Conservation (phyloP, 1,139 yeast species). For the Geotrichum aggregatum region DNA sequence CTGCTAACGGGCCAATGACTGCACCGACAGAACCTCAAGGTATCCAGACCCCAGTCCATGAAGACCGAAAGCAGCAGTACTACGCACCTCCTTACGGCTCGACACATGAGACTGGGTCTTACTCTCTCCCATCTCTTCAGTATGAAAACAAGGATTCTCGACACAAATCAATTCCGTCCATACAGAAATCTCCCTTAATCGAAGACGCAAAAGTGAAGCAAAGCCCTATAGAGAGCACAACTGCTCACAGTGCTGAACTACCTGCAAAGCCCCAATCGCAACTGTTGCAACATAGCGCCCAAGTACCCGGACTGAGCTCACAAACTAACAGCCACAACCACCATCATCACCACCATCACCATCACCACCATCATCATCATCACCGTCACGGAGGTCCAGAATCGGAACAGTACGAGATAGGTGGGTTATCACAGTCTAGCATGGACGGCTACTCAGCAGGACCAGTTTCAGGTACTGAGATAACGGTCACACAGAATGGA, state of each 20-base stretch:
- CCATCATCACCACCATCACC: slow-evolving; percentile 18
- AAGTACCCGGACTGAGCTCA: slow-evolving; percentile 15
- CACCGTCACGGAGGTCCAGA: slow-evolving; percentile 14
- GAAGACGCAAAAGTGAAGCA: neutral
- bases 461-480: neutral
- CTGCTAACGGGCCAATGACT: slow-evolving; percentile 6
- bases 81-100: neutral
- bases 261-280: neutral
- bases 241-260: slow-evolving; percentile 1
- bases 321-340: slow-evolving; percentile 13
- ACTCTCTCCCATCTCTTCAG: slow-evolving; percentile 8
- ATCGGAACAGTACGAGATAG: slow-evolving; percentile 1
- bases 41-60: neutral
- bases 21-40: neutral
- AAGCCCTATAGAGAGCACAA: neutral
- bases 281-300: slow-evolving; percentile 27
- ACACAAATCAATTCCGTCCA: neutral
- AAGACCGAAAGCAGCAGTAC: neutral
- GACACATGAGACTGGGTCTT: neutral
- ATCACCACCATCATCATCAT: slow-evolving; percentile 18
- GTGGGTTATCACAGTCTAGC: neutral
- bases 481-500: slow-evolving; percentile 8
- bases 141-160: neutral
- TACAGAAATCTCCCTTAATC: neutral
- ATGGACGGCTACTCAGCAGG: neutral